Base-by-base conservation (phyloP, 75 land plant species). In the Ceratopteris richardii region DNA sequence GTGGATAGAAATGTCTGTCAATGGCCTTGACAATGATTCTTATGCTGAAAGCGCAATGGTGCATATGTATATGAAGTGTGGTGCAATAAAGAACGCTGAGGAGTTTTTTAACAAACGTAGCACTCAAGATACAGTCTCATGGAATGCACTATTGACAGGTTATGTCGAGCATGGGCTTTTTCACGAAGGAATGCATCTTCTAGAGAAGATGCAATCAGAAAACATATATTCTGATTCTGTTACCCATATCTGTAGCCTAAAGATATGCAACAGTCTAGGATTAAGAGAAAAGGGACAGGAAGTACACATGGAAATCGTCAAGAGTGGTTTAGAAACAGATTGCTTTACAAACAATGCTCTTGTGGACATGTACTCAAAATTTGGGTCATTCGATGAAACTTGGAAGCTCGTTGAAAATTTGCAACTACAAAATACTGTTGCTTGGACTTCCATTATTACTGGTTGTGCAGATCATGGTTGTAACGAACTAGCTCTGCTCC, bases 121-220 rank as follows among this genome's bases (percentile, higher is more conserved):
- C 26, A 57, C 58, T 18, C 58, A 57, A 20, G 39, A 47, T 0
- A 10, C 63, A 31, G 79, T 81, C 24, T 81, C 85, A 0, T 79
- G 80, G 86, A 86, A 80, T 61, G 69, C 90, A 21, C 79, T 86
- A 23, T 79, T 86, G 43, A 79, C 85, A 6, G 89, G 89, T 12
- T 85, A 60, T 62, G 56, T 76, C n/a, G 22, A 54, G 22, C 63
- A 67, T 18, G 70, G 73, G 44, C 63, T 62, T 29, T 69, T 69
- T 57, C 81, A 74, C 42, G 81, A 74, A 29, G 78, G 83, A 31
- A 77, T 81, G 21, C 57, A 52, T 18, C 54, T 70, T 51, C 80
- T 84, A 54, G 54, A 61, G 13, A 9, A 41, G n/a, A 77, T 84
- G 84, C 27, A 77, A 42, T 67, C 63, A 20, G 39, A 28, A 50